phyloP scores from a whole-genome alignment of 2,329 filamentous ascomycete species.

The Colletotrichum tamarilloi region DNA sequence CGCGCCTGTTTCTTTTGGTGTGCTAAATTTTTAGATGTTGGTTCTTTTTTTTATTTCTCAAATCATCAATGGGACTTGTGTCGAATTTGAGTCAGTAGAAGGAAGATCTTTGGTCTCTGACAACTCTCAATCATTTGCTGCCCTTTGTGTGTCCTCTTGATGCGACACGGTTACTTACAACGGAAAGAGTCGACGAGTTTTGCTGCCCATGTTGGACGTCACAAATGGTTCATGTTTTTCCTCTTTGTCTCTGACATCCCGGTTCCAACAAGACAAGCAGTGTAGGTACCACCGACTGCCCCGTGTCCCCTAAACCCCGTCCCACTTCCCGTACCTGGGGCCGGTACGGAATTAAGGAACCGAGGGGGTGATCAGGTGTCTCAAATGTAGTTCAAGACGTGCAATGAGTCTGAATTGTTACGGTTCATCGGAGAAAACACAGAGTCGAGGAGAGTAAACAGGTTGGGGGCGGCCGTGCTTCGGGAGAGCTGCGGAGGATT shows the following conservation, averaged over 20 bases:
- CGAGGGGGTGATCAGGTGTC: conserved; percentile 5
- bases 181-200: not conserved
- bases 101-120: not conserved
- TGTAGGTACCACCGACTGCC: too few relatives aligned
- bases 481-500: too few relatives aligned
- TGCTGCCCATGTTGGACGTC: not conserved
- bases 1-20: not conserved
- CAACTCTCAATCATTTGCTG: too few relatives aligned
- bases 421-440: not conserved
- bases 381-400: conserved; percentile 1
- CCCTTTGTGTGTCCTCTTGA: not conserved
- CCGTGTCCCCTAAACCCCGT: not conserved
- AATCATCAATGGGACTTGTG: not conserved
- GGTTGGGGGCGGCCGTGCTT: not conserved
- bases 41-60: not conserved
- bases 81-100: not conserved
- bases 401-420: conserved; percentile 8
- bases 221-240: not conserved
- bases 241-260: not conserved
- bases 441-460: not conserved
- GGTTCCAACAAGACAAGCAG: not conserved
- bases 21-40: not conserved
- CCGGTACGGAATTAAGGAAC: not conserved
- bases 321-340: not conserved
- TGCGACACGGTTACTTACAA: not conserved